Percentiles rank a stretch among this genome's conserved stretches.
Evolutionary conservation across 495 filamentous ascomycete genomes (phyloP).

Genomic region (Podospora pseudocomata): DNA sequence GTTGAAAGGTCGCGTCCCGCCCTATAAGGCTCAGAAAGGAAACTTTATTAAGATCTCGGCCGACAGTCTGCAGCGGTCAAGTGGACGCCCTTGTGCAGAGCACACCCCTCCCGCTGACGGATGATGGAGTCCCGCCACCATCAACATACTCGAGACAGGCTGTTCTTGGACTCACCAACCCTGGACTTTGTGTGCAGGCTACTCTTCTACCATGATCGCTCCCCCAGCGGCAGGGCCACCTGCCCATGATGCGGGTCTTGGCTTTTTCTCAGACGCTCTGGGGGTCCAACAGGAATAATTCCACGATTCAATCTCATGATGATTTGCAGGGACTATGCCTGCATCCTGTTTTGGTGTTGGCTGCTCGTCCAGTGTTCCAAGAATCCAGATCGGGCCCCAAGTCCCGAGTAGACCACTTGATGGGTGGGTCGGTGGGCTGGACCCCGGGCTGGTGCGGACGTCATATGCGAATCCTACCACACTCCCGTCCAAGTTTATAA

Average conservation of each 20-base stretch:
- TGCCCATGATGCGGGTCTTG: neutral
- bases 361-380: neutral
- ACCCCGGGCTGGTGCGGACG: slow-evolving; percentile 24
- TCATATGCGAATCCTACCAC: slow-evolving; percentile 32
- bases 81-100: neutral
- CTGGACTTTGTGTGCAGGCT: neutral
- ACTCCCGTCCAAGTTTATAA: slow-evolving; percentile 21
- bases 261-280: neutral
- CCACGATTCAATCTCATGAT: neutral
- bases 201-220: neutral
- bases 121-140: neutral
- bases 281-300: neutral
- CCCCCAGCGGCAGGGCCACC: neutral
- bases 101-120: neutral
- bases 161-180: no score
- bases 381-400: slow-evolving; percentile 1
- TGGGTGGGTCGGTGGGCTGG: neutral
- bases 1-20: neutral
- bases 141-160: neutral
- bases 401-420: slow-evolving; percentile 16
- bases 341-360: slow-evolving; percentile 35
- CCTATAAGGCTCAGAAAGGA: neutral
- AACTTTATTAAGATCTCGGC: neutral
- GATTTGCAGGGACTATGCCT: slow-evolving; percentile 11
- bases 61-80: neutral